Evolutionary conservation across 371 early-diverging fungal species (phyloP).

Genomic region (Parasitella parasitica): DNA sequence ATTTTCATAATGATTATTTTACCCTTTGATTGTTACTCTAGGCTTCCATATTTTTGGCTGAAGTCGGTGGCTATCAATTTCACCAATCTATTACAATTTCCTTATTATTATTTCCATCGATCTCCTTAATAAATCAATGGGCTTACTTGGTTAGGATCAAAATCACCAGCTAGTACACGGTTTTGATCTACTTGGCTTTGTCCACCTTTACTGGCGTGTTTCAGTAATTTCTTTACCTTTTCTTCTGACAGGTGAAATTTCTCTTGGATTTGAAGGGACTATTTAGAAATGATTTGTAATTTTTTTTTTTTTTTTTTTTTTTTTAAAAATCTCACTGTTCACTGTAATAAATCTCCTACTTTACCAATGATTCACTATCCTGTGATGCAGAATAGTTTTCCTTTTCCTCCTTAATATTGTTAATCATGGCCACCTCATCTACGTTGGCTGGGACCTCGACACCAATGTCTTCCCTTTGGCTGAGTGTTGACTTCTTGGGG

Average conservation of each 20-base stretch:
- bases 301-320: too few species aligned
- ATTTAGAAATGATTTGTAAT: too few species aligned
- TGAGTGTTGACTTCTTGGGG: slow-evolving; percentile 2
- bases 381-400: slow-evolving; percentile 7
- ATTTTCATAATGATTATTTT: too few species aligned
- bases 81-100: slow-evolving; percentile 16
- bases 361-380: slow-evolving; percentile 15
- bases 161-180: slow-evolving; percentile 27
- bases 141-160: slow-evolving; percentile 38
- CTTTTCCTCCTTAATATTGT: slow-evolving; percentile 25
- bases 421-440: slow-evolving; percentile 52
- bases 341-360: not conserved
- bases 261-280: slow-evolving; percentile 62
- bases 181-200: slow-evolving; percentile 28
- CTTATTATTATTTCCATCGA: not conserved
- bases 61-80: slow-evolving; percentile 21
- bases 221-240: slow-evolving; percentile 55
- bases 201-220: slow-evolving; percentile 44
- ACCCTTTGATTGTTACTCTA: slow-evolving; percentile 63
- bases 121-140: not conserved
- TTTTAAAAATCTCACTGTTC: too few species aligned
- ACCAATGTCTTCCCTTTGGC: slow-evolving; percentile 14
- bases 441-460: slow-evolving; percentile 41
- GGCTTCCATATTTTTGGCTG: slow-evolving; percentile 61
- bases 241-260: slow-evolving; percentile 63